Percentiles rank a stretch among this genome's conserved stretches.
Conservation (phyloP, 2,329 filamentous ascomycete species). For the Botrytis fragariae region DNA sequence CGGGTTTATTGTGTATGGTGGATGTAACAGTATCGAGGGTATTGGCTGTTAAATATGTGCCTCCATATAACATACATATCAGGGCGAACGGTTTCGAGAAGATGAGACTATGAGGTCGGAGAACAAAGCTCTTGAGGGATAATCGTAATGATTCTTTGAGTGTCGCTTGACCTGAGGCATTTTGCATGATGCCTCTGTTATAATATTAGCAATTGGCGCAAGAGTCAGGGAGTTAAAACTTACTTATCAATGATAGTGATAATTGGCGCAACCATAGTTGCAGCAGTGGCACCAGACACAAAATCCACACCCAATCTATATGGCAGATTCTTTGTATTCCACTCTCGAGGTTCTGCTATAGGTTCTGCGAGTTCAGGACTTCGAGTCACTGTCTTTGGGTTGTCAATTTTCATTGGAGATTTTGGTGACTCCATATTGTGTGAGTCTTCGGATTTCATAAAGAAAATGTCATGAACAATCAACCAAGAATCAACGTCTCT, state of each 20-base stretch:
- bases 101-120: slow-evolving; percentile 60
- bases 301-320: slow-evolving; percentile 66
- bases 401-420: slow-evolving; percentile 17
- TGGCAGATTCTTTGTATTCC: slow-evolving; percentile 75
- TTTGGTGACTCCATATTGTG: slow-evolving; percentile 10
- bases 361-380: slow-evolving; percentile 22
- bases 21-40: slow-evolving; percentile 75
- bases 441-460: slow-evolving; percentile 2
- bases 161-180: slow-evolving; percentile 66
- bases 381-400: slow-evolving; percentile 16
- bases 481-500: background rate
- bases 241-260: slow-evolving; percentile 88
- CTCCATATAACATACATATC: slow-evolving; percentile 75
- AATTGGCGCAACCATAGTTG: slow-evolving; percentile 73
- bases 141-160: slow-evolving; percentile 57
- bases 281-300: slow-evolving; percentile 67
- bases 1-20: slow-evolving; percentile 56
- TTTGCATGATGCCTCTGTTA: slow-evolving; percentile 72
- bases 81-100: slow-evolving; percentile 65
- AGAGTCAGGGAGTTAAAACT: slow-evolving; percentile 26
- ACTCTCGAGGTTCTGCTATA: slow-evolving; percentile 41
- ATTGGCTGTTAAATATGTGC: slow-evolving; percentile 89
- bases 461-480: background rate
- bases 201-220: slow-evolving; percentile 25
- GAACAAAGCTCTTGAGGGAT: slow-evolving; percentile 56